These are phyloP conservation scores for Anisogramma anomala DNA, from an alignment of 2,329 filamentous ascomycete genomes.

Conservation along the genomic window DNA sequence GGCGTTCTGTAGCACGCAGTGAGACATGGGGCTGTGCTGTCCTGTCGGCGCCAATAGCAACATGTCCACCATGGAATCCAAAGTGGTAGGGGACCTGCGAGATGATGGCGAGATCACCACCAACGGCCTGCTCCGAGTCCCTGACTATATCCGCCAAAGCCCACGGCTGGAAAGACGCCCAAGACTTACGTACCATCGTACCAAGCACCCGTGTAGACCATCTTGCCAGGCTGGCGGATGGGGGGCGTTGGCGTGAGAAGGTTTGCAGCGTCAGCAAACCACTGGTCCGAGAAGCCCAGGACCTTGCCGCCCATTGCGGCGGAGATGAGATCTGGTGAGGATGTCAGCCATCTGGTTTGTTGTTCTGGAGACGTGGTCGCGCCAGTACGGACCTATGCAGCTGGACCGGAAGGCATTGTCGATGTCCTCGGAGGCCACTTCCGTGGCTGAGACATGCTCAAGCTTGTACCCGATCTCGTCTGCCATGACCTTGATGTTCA, in stretches of 20 bases:
- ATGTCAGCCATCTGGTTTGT: not conserved
- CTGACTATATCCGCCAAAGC: no score
- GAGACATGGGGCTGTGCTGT: no score
- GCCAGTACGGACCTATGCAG: constrained; percentile 40
- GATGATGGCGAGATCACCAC: no score
- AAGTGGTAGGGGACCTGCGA: no score
- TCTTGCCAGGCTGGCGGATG: constrained; percentile 52
- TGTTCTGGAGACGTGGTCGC: not conserved
- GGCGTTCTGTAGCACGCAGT: no score
- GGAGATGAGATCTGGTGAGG: constrained; percentile 11
- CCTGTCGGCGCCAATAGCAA: no score
- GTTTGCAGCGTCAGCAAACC: constrained; percentile 56
- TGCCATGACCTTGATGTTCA: no score
- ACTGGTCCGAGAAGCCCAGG: constrained; percentile 55
- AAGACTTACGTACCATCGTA: constrained; percentile 34
- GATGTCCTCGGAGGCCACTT: constrained; percentile 41
- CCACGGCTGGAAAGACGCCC: no score
- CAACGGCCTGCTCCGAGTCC: no score
- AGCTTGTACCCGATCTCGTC: constrained; percentile 44
- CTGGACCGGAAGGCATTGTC: constrained; percentile 50
- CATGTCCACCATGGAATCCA: no score
- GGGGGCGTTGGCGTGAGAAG: constrained; percentile 52
- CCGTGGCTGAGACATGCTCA: constrained; percentile 39
- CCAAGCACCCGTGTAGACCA: constrained; percentile 59
- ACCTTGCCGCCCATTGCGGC: constrained; percentile 42